These are phyloP conservation scores for Boletellus ananiceps DNA, from an alignment of 768 basidiomycete genomes.

Conservation along the genomic window DNA sequence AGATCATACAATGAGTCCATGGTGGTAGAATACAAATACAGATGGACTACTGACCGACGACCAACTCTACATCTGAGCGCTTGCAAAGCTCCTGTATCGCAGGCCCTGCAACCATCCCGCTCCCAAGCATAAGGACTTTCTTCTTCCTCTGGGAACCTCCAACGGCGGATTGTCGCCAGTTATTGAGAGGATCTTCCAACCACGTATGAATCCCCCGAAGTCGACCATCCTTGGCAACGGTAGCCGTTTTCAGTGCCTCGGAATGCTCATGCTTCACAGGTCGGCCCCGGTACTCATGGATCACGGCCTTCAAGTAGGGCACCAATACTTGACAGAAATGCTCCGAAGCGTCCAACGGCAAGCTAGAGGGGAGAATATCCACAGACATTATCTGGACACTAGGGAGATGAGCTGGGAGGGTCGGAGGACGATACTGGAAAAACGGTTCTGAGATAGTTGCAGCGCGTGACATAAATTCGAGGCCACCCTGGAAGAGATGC, in stretches of 20 bases:
- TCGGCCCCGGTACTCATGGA: conserved; percentile 38
- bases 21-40: conserved; percentile 7
- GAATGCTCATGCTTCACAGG: conserved; percentile 25
- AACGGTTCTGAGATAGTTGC: conserved; percentile 78
- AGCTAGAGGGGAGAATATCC: conserved; percentile 83
- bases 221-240: conserved; percentile 57
- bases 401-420: conserved; percentile 43
- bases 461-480: conserved; percentile 74
- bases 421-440: conserved; percentile 46
- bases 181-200: conserved; percentile 51
- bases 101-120: conserved; percentile 94
- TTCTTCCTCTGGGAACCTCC: conserved; percentile 39
- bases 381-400: conserved; percentile 80
- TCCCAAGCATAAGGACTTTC: conserved; percentile 78
- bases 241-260: conserved; percentile 61
- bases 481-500: conserved; percentile 55
- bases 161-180: conserved; percentile 31
- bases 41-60: conserved; percentile 60
- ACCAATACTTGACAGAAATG: conserved; percentile 66
- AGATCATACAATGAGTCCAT: conserved; percentile 14
- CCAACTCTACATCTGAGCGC: conserved; percentile 57
- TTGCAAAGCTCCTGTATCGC: conserved; percentile 71
- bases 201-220: conserved; percentile 52
- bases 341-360: conserved; percentile 76
- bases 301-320: conserved; percentile 62